Evolutionary conservation across 768 basidiomycete species (phyloP).

Genomic region (Paxillus rubicundulus): DNA sequence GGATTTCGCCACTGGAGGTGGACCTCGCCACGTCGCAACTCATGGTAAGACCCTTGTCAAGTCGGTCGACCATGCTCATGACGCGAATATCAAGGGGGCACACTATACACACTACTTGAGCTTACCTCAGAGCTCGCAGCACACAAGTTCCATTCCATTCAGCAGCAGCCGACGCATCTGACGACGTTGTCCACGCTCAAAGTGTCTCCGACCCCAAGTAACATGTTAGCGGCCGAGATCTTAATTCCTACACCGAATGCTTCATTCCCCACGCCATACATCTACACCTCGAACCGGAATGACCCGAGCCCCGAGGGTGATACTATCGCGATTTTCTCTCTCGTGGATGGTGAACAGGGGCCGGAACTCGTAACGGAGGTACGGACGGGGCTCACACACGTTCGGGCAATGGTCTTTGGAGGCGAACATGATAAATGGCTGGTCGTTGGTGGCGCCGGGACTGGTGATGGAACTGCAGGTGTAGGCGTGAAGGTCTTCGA

Average conservation of each 20-base stretch:
- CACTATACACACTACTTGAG: conserved; percentile 68
- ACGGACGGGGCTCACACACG: conserved; percentile 65
- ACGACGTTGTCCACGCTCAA: conserved; percentile 47
- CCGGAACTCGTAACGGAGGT: conserved; percentile 60
- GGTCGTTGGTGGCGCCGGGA: conserved; percentile 55
- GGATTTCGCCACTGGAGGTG: conserved; percentile 52
- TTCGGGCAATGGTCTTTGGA: conserved; percentile 67
- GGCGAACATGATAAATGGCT: conserved; percentile 61
- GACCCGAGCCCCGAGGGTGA: conserved; percentile 70
- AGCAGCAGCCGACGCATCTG: conserved; percentile 38
- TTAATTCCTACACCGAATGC: conserved; percentile 54
- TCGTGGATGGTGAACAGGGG: conserved; percentile 40
- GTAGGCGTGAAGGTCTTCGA: conserved; percentile 74
- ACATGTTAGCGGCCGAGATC: conserved; percentile 69
- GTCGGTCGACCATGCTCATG: not conserved
- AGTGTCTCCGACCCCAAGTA: conserved; percentile 41
- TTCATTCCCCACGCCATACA: conserved; percentile 52
- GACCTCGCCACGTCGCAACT: conserved; percentile 68
- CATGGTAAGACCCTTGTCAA: conserved; percentile 44
- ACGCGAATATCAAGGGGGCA: conserved; percentile 42
- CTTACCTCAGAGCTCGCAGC: conserved; percentile 56
- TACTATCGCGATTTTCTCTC: conserved; percentile 65
- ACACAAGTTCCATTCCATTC: conserved; percentile 49
- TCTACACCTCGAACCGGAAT: conserved; percentile 76
- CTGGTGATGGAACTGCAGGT: conserved; percentile 51